These are phyloP conservation scores for Botryotinia narcissicola DNA, from an alignment of 2,329 filamentous ascomycete species.

Conservation along the genomic window DNA sequence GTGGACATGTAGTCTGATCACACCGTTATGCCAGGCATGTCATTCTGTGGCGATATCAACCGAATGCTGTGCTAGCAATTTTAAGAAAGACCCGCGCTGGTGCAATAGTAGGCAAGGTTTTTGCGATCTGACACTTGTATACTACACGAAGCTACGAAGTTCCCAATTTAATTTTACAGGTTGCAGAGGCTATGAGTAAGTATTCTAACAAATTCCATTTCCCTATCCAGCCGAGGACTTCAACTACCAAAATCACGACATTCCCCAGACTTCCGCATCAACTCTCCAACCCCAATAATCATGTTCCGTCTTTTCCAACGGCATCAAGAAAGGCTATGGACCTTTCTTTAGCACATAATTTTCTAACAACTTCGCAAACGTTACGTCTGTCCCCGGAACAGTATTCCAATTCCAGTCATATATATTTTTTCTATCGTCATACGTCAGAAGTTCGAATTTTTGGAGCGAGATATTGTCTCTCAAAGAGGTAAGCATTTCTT, in stretches of 20 bases:
- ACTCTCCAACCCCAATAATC: conserved; percentile 23
- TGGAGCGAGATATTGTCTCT: not conserved
- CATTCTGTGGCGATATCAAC: not conserved
- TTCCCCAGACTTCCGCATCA: conserved; percentile 10
- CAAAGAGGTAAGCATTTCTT: not conserved
- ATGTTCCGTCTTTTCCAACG: conserved; percentile 17
- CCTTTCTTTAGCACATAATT: not conserved
- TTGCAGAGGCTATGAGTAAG: not conserved
- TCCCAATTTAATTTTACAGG: not conserved
- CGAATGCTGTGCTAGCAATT: not conserved
- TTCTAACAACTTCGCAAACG: conserved; percentile 15
- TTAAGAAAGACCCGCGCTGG: not conserved
- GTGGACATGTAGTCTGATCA: not conserved
- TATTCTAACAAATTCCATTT: not conserved
- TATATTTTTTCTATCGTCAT: conserved; percentile 15
- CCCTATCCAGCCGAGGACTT: rapidly evolving
- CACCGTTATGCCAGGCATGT: not conserved
- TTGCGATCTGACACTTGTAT: not conserved
- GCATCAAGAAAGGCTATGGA: conserved; percentile 17
- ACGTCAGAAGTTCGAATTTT: conserved; percentile 18
- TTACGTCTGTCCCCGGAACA: not conserved
- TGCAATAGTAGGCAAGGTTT: not conserved
- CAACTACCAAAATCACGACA: not conserved
- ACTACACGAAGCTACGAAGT: not conserved
- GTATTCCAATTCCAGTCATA: conserved; percentile 17